Base-by-base conservation (phyloP, 2,329 filamentous ascomycete genomes). In the Sarocladium strictum region DNA sequence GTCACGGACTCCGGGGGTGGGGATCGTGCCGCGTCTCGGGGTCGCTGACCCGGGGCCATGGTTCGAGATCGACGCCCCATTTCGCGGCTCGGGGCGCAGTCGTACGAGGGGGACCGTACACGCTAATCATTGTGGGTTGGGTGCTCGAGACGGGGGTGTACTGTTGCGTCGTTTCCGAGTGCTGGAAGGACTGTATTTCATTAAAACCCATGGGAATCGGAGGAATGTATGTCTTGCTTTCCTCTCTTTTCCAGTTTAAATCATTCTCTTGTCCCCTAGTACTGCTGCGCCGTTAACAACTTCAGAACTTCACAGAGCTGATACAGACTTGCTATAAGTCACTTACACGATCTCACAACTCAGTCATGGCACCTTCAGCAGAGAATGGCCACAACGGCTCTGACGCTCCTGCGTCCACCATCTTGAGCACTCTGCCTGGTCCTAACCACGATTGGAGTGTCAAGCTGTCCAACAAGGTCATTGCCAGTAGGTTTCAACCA, bases 401-500 rank as follows among this genome's bases (percentile, higher is more conserved):
- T 17, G 47, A 35, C 21, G 47, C 26, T 17, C 17, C 47, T 17
- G 23, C 43, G 14, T 23, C 47, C 14, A 51, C 47, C 9, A 51
- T 19, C 54, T 59, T 63, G 32, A 66, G 61, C 59, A 71, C 70
- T 2, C 59, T 69, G 3, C 70, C 70, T 17, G 60, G 61, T 6
- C 59, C 64, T 17, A 59, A 60, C 53, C 67, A 71, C 55, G 64
- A 72, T 63, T 71, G 63, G 63, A 62, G 63, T 55, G 62, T 72
- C 40, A 63, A 64, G 9, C 59, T 72, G 23, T 63, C 66, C 47
- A 62, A 64, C 61, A 72, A 73, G 56, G 67, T 72, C 58, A 71
- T 72, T 54, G 63, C 69, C 17, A 70, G 68, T 71, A 59, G 57
- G 67, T 64, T n/a, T n/a, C 6, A 9, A 23, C 37, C 38, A 37